phyloP scores from a whole-genome alignment of 106 monocot genomes.

The Posidonia australis region DNA sequence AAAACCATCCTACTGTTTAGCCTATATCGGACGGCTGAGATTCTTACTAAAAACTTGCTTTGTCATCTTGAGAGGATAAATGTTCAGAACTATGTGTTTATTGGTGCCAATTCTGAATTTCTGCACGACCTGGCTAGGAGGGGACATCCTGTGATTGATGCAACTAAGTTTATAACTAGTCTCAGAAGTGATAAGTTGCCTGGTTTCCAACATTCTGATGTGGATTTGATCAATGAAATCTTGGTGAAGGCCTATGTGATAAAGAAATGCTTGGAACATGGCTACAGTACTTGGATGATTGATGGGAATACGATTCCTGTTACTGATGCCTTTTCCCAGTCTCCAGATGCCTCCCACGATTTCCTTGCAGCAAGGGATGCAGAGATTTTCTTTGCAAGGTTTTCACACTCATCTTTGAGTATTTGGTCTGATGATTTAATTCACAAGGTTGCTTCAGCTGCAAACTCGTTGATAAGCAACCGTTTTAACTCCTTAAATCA shows the following conservation, averaged over 20 bases:
- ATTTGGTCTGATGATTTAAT: slow-evolving; percentile 46
- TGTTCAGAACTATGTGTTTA: slow-evolving; percentile 48
- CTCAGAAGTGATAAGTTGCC: slow-evolving; percentile 7
- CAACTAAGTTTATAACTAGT: slow-evolving; percentile 24
- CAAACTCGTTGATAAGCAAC: slow-evolving; percentile 9
- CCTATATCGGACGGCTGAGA: slow-evolving; percentile 35
- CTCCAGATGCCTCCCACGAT: slow-evolving; percentile 28
- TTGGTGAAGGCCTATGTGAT: slow-evolving; percentile 37
- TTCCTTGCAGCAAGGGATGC: slow-evolving; percentile 31
- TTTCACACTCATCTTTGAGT: slow-evolving; percentile 33
- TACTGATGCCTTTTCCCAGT: slow-evolving; percentile 22
- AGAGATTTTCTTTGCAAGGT: slow-evolving; percentile 46
- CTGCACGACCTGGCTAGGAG: slow-evolving; percentile 52
- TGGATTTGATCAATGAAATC: slow-evolving; percentile 22
- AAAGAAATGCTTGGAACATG: slow-evolving; percentile 48
- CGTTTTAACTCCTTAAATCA: background rate
- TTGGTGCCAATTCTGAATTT: slow-evolving; percentile 32
- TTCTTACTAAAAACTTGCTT: slow-evolving; percentile 49
- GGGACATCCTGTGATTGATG: slow-evolving; percentile 69
- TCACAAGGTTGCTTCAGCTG: slow-evolving; percentile 19
- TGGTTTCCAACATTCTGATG: slow-evolving; percentile 9
- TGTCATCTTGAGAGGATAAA: slow-evolving; percentile 65
- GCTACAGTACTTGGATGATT: slow-evolving; percentile 63
- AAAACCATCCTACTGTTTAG: slow-evolving; percentile 45
- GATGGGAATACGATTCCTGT: slow-evolving; percentile 60